These are phyloP conservation scores for Kingdonia uniflora DNA, from an alignment of 164 flowering plant genomes.

Conservation along the genomic window DNA sequence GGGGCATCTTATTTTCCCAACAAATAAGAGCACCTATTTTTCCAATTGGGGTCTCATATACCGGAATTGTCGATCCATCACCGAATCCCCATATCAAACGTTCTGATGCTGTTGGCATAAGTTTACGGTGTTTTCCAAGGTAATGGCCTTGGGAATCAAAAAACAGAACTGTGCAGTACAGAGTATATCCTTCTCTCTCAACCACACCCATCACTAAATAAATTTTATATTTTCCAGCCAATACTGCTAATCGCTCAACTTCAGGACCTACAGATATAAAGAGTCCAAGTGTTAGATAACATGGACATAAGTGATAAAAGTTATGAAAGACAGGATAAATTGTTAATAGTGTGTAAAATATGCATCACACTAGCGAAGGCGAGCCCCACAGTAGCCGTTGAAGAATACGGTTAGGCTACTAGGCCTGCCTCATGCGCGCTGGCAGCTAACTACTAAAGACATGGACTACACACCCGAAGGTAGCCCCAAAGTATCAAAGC, in stretches of 20 bases:
- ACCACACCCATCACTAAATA: constrained; percentile 82
- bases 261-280: constrained; percentile 51
- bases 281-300: neutral
- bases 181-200: constrained; percentile 89
- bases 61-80: constrained; percentile 91
- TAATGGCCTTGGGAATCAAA: constrained; percentile 80
- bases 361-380: too few relatives aligned
- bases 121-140: constrained; percentile 88
- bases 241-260: constrained; percentile 74
- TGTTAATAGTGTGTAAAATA: neutral
- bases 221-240: constrained; percentile 91
- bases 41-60: constrained; percentile 77
- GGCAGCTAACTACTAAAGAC: too few relatives aligned
- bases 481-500: too few relatives aligned
- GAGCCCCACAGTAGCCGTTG: too few relatives aligned
- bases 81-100: constrained; percentile 95
- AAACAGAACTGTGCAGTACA: constrained; percentile 76
- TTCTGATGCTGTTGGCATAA: constrained; percentile 91
- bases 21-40: constrained; percentile 91
- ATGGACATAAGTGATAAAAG: neutral
- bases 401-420: too few relatives aligned
- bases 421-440: too few relatives aligned
- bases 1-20: constrained; percentile 98
- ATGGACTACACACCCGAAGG: too few relatives aligned
- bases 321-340: neutral